These are phyloP conservation scores for Ordospora colligata DNA, from an alignment of 371 early-diverging fungal genomes.

Conservation along the genomic window DNA sequence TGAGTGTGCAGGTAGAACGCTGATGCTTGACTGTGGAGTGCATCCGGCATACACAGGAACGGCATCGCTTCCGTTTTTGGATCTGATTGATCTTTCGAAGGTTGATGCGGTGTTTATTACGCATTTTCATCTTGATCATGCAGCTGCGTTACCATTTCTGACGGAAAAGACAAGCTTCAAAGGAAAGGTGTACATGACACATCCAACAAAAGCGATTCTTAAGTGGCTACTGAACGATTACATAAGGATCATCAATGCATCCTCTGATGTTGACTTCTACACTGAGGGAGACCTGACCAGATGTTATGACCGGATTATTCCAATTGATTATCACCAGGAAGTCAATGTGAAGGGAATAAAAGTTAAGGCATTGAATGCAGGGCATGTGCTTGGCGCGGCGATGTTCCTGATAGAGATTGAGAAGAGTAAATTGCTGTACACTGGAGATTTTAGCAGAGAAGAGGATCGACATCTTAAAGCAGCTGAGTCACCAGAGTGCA, in stretches of 20 bases:
- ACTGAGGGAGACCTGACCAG: conserved; percentile 79
- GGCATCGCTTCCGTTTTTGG: conserved; percentile 89
- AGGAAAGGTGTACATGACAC: conserved; percentile 98
- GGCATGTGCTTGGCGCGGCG: conserved; percentile 97
- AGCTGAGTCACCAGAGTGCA: conserved; percentile 75
- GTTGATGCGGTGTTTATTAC: conserved; percentile 80
- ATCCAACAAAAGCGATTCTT: conserved; percentile 96
- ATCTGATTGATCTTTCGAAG: conserved; percentile 80
- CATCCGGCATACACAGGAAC: conserved; percentile 95
- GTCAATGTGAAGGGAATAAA: conserved; percentile 86
- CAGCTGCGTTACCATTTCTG: conserved; percentile 94
- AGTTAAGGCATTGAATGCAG: conserved; percentile 91
- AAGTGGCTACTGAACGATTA: conserved; percentile 94
- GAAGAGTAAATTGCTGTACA: conserved; percentile 85
- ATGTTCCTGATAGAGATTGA: conserved; percentile 97
- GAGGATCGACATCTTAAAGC: conserved; percentile 98
- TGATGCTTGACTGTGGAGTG: conserved; percentile 93
- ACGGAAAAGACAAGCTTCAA: conserved; percentile 90
- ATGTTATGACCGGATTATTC: conserved; percentile 84
- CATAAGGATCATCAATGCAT: conserved; percentile 66
- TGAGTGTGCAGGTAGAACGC: conserved; percentile 83
- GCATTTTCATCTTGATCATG: conserved; percentile 93
- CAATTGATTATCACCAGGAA: conserved; percentile 87
- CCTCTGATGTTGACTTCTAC: conserved; percentile 78
- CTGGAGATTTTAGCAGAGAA: conserved; percentile 97